Evolutionary conservation across 768 basidiomycete species (phyloP).

Genomic region (Xerocomellus chrysenteron): DNA sequence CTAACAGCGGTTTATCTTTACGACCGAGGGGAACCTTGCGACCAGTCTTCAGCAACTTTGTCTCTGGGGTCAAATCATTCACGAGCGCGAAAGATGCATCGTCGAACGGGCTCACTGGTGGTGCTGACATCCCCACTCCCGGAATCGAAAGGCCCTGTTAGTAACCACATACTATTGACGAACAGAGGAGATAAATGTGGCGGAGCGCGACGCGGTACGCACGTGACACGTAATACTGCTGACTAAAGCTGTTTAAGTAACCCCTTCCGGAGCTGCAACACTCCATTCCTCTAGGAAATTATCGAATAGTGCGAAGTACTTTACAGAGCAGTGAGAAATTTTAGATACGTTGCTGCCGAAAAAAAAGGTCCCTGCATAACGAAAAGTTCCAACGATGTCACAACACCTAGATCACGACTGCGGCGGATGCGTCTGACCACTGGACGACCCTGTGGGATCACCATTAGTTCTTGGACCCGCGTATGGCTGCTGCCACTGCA

Average conservation of each 20-base stretch:
- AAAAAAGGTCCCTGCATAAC: conserved; percentile 3
- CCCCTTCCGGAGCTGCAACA: neutral
- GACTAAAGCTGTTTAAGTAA: neutral
- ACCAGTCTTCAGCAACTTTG: conserved; percentile 64
- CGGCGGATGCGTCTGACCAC: conserved; percentile 10
- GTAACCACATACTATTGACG: conserved; percentile 49
- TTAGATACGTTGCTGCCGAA: conserved; percentile 9
- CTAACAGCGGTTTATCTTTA: conserved; percentile 48
- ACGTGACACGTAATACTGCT: conserved; percentile 4
- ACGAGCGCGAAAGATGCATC: conserved; percentile 23
- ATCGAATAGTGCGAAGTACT: conserved; percentile 16
- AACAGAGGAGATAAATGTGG: neutral
- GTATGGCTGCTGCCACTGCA: conserved; percentile 39
- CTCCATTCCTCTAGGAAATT: neutral
- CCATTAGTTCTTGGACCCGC: conserved; percentile 37
- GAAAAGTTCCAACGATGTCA: neutral
- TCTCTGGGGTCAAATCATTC: conserved; percentile 30
- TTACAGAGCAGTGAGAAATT: conserved; percentile 13
- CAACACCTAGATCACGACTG: conserved; percentile 7
- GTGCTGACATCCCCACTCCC: conserved; percentile 33
- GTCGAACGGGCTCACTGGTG: conserved; percentile 38
- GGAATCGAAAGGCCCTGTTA: conserved; percentile 56
- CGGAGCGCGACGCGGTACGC: neutral
- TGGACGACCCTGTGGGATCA: conserved; percentile 31
- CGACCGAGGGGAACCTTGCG: conserved; percentile 56